A percentile compares a stretch with the other conserved stretches of the same genome.
These are phyloP conservation scores for Grammothele lineata DNA, from an alignment of 768 basidiomycete species.

Conservation along the genomic window DNA sequence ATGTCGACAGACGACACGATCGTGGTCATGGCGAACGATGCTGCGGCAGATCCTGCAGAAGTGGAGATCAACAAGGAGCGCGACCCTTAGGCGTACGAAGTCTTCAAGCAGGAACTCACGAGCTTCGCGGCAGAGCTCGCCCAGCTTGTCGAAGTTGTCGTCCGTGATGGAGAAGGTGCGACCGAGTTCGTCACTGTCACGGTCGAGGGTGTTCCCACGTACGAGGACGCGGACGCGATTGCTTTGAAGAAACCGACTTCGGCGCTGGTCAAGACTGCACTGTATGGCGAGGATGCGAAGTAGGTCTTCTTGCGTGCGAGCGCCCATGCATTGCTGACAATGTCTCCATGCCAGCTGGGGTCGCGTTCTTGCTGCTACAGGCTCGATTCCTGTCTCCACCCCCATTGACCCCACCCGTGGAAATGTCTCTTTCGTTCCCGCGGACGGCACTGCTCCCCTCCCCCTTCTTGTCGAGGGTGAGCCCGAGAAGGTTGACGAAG, in stretches of 20 bases:
- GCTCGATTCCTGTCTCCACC: constrained; percentile 58
- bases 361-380: constrained; percentile 89
- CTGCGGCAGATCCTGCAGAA: constrained; percentile 54
- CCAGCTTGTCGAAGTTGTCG: constrained; percentile 92
- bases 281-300: constrained; percentile 97
- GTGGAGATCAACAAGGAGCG: constrained; percentile 69
- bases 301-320: constrained; percentile 29
- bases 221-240: constrained; percentile 82
- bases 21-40: constrained; percentile 87
- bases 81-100: constrained; percentile 55
- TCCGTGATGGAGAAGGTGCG: constrained; percentile 95
- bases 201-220: constrained; percentile 84
- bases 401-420: constrained; percentile 74
- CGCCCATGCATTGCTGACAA: neutral
- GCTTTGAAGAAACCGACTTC: constrained; percentile 92
- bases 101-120: constrained; percentile 80
- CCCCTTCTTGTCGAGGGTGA: constrained; percentile 90
- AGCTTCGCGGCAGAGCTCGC: constrained; percentile 88
- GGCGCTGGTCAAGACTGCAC: constrained; percentile 90
- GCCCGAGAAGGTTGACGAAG: constrained; percentile 85
- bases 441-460: constrained; percentile 52
- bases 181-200: constrained; percentile 95
- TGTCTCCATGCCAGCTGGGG: constrained; percentile 85
- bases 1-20: constrained; percentile 99
- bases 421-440: constrained; percentile 83